phyloP scores from a whole-genome alignment of 2,329 filamentous ascomycete genomes.

The Bipolaris oryzae region DNA sequence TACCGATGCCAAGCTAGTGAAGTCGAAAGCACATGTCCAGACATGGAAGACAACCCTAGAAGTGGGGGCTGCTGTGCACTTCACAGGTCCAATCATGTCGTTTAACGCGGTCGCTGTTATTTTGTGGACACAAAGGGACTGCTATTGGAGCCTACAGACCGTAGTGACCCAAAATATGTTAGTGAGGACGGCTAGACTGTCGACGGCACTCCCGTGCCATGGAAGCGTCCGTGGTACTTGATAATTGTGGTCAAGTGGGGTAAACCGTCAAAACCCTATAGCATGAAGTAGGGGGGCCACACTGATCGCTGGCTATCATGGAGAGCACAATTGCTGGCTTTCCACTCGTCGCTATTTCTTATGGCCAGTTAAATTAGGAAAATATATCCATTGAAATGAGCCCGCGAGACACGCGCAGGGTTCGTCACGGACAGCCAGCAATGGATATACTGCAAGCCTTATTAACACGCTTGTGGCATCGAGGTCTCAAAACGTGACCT shows the following conservation, averaged over 20 bases:
- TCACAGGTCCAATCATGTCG: background rate
- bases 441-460: slow-evolving; percentile 6
- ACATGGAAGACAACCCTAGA: background rate
- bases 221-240: slow-evolving; percentile 29
- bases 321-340: slow-evolving; percentile 5
- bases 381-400: background rate
- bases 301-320: slow-evolving; percentile 11
- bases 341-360: background rate
- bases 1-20: slow-evolving; percentile 15
- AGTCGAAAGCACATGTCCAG: background rate
- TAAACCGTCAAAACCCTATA: slow-evolving; percentile 19
- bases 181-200: slow-evolving; percentile 12
- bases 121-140: slow-evolving; percentile 4
- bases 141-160: slow-evolving; percentile 5
- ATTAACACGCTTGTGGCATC: slow-evolving; percentile 17
- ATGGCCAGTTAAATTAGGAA: background rate
- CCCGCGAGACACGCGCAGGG: slow-evolving; percentile 2
- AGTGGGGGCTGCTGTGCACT: background rate
- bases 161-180: background rate
- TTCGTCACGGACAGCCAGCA: slow-evolving; percentile 9
- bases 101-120: slow-evolving; percentile 3
- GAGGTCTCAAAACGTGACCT: slow-evolving; percentile 11
- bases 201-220: slow-evolving; percentile 26
- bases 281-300: slow-evolving; percentile 11
- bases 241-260: slow-evolving; percentile 27